A percentile compares a stretch with the other conserved stretches of the same genome.
These are phyloP conservation scores for Gleditsia sinensis DNA, from an alignment of 306 rosid genomes.

Conservation along the genomic window DNA sequence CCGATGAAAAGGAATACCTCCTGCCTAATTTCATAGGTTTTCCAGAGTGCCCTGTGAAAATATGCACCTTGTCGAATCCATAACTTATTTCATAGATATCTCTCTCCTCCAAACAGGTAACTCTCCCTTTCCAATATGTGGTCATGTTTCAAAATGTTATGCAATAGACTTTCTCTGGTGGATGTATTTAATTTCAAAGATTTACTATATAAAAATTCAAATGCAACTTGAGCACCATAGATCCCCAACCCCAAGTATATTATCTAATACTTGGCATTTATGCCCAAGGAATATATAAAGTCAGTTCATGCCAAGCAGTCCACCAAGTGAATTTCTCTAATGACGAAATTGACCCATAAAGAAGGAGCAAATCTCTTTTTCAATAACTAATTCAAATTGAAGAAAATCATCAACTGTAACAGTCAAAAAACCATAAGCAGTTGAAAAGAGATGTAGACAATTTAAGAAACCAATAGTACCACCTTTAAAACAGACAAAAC, in stretches of 20 bases:
- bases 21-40: not conserved
- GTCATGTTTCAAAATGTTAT: not conserved
- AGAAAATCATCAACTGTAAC: not conserved
- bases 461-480: not conserved
- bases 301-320: not conserved
- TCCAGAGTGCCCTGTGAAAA: not conserved
- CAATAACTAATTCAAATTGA: not conserved
- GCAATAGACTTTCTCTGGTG: not conserved
- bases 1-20: not conserved
- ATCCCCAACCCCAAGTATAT: slow-evolving; percentile 7
- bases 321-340: not conserved
- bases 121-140: not conserved
- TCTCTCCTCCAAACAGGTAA: not conserved
- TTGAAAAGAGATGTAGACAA: slow-evolving; percentile 7
- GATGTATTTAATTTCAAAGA: slow-evolving; percentile 2
- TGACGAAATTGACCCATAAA: not conserved
- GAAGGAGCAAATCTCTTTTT: not conserved
- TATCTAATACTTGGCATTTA: not conserved
- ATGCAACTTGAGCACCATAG: not conserved
- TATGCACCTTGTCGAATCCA: not conserved
- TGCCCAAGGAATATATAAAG: not conserved
- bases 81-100: not conserved
- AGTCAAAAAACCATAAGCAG: not conserved
- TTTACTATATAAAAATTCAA: not conserved
- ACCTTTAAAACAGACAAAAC: not conserved